Conservation (phyloP, 2,329 filamentous ascomycete genomes). For the Aphanocladium album region DNA sequence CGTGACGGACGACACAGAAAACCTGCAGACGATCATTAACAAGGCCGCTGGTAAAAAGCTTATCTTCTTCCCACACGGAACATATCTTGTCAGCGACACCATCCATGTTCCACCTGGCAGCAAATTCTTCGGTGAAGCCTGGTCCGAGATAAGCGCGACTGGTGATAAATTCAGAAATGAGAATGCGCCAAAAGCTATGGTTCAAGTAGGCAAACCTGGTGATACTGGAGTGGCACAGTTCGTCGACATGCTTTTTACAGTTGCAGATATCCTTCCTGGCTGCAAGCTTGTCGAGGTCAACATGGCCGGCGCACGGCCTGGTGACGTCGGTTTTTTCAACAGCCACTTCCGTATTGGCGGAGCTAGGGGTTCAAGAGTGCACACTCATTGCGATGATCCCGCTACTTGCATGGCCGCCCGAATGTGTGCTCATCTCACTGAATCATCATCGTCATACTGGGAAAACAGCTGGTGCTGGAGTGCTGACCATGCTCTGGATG, state of each 20-base stretch:
- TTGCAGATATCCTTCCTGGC: slow-evolving; percentile 36
- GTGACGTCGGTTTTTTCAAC: slow-evolving; percentile 45
- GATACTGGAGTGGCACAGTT: slow-evolving; percentile 43
- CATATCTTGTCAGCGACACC: slow-evolving; percentile 48
- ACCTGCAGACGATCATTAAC: slow-evolving; percentile 17
- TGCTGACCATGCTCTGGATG: slow-evolving; percentile 46
- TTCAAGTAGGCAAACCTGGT: slow-evolving; percentile 44
- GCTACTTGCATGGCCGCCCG: slow-evolving; percentile 40
- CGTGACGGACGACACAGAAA: slow-evolving; percentile 26
- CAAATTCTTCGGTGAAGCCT: slow-evolving; percentile 16
- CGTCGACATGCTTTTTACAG: slow-evolving; percentile 45
- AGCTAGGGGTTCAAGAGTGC: slow-evolving; percentile 33
- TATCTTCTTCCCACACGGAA: slow-evolving; percentile 39
- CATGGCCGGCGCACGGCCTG: slow-evolving; percentile 36
- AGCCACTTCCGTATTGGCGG: slow-evolving; percentile 40
- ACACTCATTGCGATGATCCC: slow-evolving; percentile 32
- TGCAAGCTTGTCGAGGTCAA: slow-evolving; percentile 40
- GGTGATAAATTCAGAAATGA: slow-evolving; percentile 41
- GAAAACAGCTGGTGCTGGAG: slow-evolving; percentile 49
- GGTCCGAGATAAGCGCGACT: slow-evolving; percentile 32
- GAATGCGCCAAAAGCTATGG: slow-evolving; percentile 37
- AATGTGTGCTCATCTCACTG: slow-evolving; percentile 42
- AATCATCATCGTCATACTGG: slow-evolving; percentile 42
- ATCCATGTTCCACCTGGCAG: slow-evolving; percentile 35
- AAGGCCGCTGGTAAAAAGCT: slow-evolving; percentile 28